These are phyloP conservation scores for Sporothrix variecibatus DNA, from an alignment of 2,329 filamentous ascomycete species.

Conservation along the genomic window DNA sequence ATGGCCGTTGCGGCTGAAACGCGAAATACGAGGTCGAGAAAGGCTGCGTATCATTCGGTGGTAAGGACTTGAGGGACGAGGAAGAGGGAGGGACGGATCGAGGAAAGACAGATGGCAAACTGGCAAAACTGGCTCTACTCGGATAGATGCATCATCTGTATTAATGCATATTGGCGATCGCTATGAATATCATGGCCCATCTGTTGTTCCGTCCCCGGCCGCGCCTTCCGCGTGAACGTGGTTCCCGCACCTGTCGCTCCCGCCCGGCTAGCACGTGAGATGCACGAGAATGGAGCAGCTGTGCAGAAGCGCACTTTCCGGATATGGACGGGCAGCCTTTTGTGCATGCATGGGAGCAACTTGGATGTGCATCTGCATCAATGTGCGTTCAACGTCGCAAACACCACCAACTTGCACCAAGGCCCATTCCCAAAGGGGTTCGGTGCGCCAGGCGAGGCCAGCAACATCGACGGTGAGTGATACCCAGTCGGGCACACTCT, in stretches of 20 bases:
- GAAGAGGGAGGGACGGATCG: neutral
- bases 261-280: slow-evolving; percentile 4
- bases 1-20: slow-evolving; percentile 5
- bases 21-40: neutral
- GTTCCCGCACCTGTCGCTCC: neutral
- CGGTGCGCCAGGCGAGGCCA: neutral
- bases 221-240: slow-evolving; percentile 13
- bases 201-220: slow-evolving; percentile 13
- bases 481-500: neutral
- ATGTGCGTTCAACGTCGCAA: neutral
- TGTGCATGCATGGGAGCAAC: neutral
- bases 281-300: neutral
- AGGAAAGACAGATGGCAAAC: neutral
- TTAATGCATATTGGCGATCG: neutral
- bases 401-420: neutral
- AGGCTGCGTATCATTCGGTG: neutral
- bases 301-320: slow-evolving; percentile 14
- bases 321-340: neutral
- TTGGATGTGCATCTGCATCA: slow-evolving; percentile 8
- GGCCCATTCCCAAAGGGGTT: slow-evolving; percentile 3
- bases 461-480: slow-evolving; percentile 13
- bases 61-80: slow-evolving; percentile 1
- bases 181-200: neutral
- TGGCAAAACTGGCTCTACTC: neutral
- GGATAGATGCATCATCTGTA: neutral